Evolutionary conservation across 140 eudicot species (phyloP), one percentile per base, ranked within the genome.

Genomic region (Anethum foeniculum): DNA sequence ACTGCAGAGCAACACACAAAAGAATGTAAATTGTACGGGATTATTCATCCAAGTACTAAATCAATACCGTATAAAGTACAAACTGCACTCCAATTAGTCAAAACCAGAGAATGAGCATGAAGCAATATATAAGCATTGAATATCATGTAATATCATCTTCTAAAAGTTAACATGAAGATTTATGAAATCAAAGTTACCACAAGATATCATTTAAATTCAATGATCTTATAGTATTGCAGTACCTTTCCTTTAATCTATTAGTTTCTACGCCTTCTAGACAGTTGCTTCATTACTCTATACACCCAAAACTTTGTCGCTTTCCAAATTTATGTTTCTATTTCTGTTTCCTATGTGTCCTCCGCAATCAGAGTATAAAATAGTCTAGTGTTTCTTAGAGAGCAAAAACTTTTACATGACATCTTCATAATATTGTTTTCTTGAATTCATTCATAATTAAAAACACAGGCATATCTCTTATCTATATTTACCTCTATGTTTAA

Each of bases 1-100:
- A 89, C 97, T 93, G 94, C 88, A 83, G 81, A 34, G 18, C 36
- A 73, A 80, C 18, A 81, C 51, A 71, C 3, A 39, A 36, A 41
- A 25, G 28, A 39, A 82, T 64, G 23, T 28, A 19, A 12, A 47
- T 14, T 47, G 18, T 13, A 2, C 18, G 18, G 46, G 15, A 36
- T 38, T 34, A 34, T 36, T 72, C 48, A 36, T 43, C 2, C 39
- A 72, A 72, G 10, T 41, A 72, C 34, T 8, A 39, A 72, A 8
- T 39, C 18, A 72, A 72, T 34, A 34, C 23, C 34, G 25, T 69
- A 1, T 34, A 71, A 6, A 68, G 39, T 30, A 14, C 28, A 68
- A 30, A 16, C 15, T 1, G 25, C 1, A 36, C 76, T 71, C 15
- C 21, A 77, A 77, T 15, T 18, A 52, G 36, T 5, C 25, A 25